Base-by-base conservation (phyloP, 2,329 filamentous ascomycete genomes). In the Fusarium illudens region DNA sequence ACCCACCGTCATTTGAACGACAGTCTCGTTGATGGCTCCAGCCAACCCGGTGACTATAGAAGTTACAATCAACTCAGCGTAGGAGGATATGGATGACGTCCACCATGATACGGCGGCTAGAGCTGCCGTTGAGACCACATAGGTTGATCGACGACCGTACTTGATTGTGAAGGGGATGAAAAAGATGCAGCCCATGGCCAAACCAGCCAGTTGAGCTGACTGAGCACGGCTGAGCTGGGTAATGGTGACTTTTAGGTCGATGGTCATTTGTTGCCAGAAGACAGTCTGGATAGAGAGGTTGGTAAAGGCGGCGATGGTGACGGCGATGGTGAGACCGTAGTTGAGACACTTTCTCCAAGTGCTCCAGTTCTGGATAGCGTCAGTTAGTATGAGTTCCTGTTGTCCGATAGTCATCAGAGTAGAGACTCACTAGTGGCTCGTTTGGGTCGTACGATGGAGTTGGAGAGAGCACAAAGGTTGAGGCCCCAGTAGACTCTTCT, bases 21-120 rank as follows among this genome's bases (percentile, higher is more conserved):
- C 75, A 1, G 78, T 76, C 44, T 81, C 79, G n/a, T 81, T 81
- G 1, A 77, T 76, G 3, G 79, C 77, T 4, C 78, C 79, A 2
- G 78, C 76, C 15, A 82, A 55, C 0, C 80, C 79, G 8, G 75
- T 74, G 0, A 78, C 59, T 0, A 76, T 17, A 22, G 72, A 71
- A 4, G 68, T 74, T 2, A 71, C 5, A 12, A 73, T 72, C n/a
- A 78, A 22, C 36, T 78, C 72, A 3, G 61, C 19, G 22, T 65
- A 52, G 2, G 60, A 65, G 2, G 53, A 34, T 62, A 76, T 77
- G 2, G 60, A 54, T 0, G 71, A 55, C 8, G 61, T 72, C 71
- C 71, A 73, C 71, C 71, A 73, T 1, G 62, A 30, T 2, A 70
- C 61, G 48, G 56, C 44, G 15, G 71, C 76, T 64, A 78, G 62